phyloP scores from a whole-genome alignment of 768 basidiomycete genomes.

The Hericium coralloides region DNA sequence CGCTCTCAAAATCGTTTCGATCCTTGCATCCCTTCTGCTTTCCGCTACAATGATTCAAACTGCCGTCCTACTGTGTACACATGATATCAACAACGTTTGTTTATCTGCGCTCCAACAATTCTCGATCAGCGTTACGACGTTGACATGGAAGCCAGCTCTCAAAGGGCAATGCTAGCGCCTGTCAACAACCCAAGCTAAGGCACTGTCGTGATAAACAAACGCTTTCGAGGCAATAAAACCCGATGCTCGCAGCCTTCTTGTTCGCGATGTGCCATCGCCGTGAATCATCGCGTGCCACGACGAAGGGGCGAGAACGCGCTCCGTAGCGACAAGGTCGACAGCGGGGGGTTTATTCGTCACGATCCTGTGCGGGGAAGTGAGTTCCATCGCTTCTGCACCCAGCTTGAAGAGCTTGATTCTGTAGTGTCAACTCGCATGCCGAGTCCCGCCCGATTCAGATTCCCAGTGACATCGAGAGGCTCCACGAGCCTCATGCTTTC shows the following conservation, averaged over 20 bases:
- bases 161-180: too few relatives aligned
- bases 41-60: neutral
- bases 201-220: too few relatives aligned
- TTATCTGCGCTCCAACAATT: neutral
- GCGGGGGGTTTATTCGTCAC: neutral
- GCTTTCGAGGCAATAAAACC: too few relatives aligned
- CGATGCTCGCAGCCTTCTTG: too few relatives aligned
- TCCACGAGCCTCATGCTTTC: conserved; percentile 39
- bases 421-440: conserved; percentile 28
- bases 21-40: neutral
- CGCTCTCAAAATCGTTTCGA: neutral
- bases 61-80: neutral
- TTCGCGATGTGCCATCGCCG: too few relatives aligned
- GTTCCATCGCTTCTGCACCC: conserved; percentile 1
- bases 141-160: too few relatives aligned
- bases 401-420: neutral
- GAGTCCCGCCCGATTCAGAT: conserved; percentile 42
- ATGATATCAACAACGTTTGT: neutral
- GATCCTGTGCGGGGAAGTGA: neutral
- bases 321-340: too few relatives aligned
- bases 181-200: too few relatives aligned
- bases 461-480: conserved; percentile 43
- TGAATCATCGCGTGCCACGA: too few relatives aligned
- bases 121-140: neutral
- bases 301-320: too few relatives aligned